Percentiles rank a stretch among this genome's conserved stretches.
Evolutionary conservation across 352 stramenopile genomes (phyloP).

Genomic region (Halophytophthora batemanensis): DNA sequence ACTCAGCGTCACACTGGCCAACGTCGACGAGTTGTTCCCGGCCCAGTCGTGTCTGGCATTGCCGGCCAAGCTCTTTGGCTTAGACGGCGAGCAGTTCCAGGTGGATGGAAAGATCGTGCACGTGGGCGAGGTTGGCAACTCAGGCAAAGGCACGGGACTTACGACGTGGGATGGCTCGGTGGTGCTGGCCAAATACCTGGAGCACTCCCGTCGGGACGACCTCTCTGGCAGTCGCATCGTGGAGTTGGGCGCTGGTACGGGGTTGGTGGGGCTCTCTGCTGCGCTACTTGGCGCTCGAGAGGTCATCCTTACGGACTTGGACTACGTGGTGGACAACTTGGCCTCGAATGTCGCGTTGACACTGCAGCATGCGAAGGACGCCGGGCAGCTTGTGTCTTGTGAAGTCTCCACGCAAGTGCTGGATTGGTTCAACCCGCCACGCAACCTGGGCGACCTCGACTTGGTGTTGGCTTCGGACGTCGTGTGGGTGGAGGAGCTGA

Average conservation of each 20-base stretch:
- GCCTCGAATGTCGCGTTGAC: slow-evolving; percentile 47
- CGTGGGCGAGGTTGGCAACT: slow-evolving; percentile 75
- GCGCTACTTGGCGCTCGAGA: slow-evolving; percentile 70
- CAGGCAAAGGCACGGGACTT: slow-evolving; percentile 80
- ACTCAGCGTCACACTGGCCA: slow-evolving; percentile 36
- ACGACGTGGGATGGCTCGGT: slow-evolving; percentile 91
- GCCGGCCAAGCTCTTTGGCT: slow-evolving; percentile 52
- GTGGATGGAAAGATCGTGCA: slow-evolving; percentile 50
- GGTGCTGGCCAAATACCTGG: slow-evolving; percentile 90
- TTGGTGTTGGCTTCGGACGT: slow-evolving; percentile 88
- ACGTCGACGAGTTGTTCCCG: slow-evolving; percentile 18
- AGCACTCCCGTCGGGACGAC: slow-evolving; percentile 34
- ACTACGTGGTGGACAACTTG: slow-evolving; percentile 86
- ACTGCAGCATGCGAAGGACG: slow-evolving; percentile 19
- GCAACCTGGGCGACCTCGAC: slow-evolving; percentile 63
- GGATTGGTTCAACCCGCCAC: slow-evolving; percentile 65
- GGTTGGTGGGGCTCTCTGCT: slow-evolving; percentile 81
- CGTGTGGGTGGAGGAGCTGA: slow-evolving; percentile 89
- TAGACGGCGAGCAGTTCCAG: slow-evolving; percentile 44
- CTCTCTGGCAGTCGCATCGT: slow-evolving; percentile 52
- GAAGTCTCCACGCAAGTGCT: slow-evolving; percentile 37
- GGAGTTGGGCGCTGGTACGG: slow-evolving; percentile 85
- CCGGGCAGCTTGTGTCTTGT: slow-evolving; percentile 1
- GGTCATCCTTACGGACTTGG: slow-evolving; percentile 83
- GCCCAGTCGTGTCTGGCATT: slow-evolving; percentile 36